Evolutionary conservation across 495 filamentous ascomycete species (phyloP), one percentile per base, ranked within the genome.

Genomic region (Aspergillus wentii): DNA sequence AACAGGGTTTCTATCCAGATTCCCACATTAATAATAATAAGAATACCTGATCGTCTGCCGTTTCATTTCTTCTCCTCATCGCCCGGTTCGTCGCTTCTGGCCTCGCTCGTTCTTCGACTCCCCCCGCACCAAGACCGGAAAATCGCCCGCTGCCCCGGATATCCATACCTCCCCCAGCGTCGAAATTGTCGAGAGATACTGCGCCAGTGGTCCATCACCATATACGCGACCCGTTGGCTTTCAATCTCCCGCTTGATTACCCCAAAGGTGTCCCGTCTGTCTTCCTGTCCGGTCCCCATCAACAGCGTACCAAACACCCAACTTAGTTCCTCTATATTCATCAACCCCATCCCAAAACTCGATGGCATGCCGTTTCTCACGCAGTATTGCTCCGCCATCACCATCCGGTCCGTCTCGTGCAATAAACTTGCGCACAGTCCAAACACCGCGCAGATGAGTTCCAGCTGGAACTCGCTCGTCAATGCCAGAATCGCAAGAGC

Each of bases 371-470:
- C 28, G 33, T 37, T 37, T n/a, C 43, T 44, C 37, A 13, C 42
- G 30, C 34, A 16, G 25, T 44, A 19, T 14, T 40, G 14, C 28
- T 56, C 44, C 5, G 43, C 35, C 33, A 57, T 52, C 8, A 36
- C 26, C 30, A 44, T 34, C 6, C 44, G 38, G 17, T 45, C 38
- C 3, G 50, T 51, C 23, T 58, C 47, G 25, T 60, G 43, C 8
- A 64, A 35, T 23, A 68, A 25, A 2, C 51, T 27, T 4, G 50
- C 37, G 33, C 66, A 54, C 5, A 71, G 46, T 4, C 64, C 67
- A 41, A 68, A 62, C 0, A 67, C 49, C 1, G 56, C 61, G 35
- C 67, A 69, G 39, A 68, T 60, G 14, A 71, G 53, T 19, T 63
- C 58, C 17, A 62, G 47, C 40, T 67, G 57, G 55, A 66, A 54